A percentile compares a stretch with the other conserved stretches of the same genome.
Evolutionary conservation across 1,284 basidiomycete species (phyloP).

Genomic region (Apiotrichum veenhuisii): DNA sequence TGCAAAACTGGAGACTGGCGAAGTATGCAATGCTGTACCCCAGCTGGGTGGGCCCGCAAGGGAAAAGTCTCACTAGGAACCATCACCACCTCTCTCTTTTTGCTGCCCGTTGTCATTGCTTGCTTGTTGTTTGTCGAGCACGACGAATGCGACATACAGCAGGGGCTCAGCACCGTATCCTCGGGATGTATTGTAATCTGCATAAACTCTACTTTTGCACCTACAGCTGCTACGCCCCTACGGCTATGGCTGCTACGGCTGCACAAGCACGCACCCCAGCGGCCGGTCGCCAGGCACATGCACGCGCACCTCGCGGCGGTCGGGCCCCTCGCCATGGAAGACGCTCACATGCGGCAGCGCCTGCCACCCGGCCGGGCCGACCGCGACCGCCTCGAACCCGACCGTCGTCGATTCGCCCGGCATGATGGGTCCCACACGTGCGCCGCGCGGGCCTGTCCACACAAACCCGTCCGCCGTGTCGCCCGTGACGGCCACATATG

Average conservation of each 20-base stretch:
- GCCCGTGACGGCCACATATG: slow-evolving; percentile 27
- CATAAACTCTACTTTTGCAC: no score
- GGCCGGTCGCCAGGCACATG: slow-evolving; percentile 8
- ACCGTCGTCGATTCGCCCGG: slow-evolving; percentile 20
- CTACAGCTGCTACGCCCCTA: no score
- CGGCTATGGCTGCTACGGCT: slow-evolving; percentile 4
- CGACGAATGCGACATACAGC: no score
- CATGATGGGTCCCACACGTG: slow-evolving; percentile 24
- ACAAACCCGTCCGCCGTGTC: slow-evolving; percentile 45
- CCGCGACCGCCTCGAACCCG: slow-evolving; percentile 25
- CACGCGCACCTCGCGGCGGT: slow-evolving; percentile 33
- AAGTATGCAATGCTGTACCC: no score
- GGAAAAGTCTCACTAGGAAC: no score
- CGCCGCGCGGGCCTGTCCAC: slow-evolving; percentile 36
- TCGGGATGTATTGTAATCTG: no score
- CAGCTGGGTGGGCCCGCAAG: no score
- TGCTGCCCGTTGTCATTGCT: no score
- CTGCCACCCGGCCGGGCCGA: slow-evolving; percentile 33
- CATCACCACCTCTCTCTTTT: no score
- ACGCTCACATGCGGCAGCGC: slow-evolving; percentile 34
- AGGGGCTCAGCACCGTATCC: no score
- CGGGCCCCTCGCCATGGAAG: slow-evolving; percentile 33
- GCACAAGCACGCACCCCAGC: slow-evolving; percentile 10
- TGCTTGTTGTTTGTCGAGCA: no score
- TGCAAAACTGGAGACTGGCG: no score